These are phyloP conservation scores for Ophiostoma perfectum DNA, from an alignment of 2,329 filamentous ascomycete species.

Conservation along the genomic window DNA sequence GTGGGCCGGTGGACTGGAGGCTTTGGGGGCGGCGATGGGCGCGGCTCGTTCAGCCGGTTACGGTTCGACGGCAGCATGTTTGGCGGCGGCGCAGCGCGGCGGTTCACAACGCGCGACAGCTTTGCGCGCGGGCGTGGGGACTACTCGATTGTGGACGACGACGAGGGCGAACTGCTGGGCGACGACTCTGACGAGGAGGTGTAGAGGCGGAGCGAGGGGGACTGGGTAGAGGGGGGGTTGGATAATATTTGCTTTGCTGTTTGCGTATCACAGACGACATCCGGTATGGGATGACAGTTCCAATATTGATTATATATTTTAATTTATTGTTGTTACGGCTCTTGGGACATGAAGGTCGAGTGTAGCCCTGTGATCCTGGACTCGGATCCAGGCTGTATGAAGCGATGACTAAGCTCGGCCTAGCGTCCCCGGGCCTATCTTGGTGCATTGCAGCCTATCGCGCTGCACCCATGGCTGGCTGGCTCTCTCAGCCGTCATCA, in stretches of 20 bases:
- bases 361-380: too few species aligned
- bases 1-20: slow-evolving; percentile 40
- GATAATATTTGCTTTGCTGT: slow-evolving; percentile 5
- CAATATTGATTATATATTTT: too few species aligned
- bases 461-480: too few species aligned
- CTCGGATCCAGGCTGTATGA: too few species aligned
- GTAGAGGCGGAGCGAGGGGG: slow-evolving; percentile 30
- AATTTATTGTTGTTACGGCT: too few species aligned
- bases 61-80: slow-evolving; percentile 29
- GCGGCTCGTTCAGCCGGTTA: slow-evolving; percentile 46
- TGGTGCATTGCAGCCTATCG: too few species aligned
- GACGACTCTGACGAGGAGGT: slow-evolving; percentile 92
- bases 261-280: background rate
- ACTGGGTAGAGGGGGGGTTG: background rate
- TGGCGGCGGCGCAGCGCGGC: slow-evolving; percentile 49
- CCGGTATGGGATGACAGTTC: too few species aligned
- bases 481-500: background rate
- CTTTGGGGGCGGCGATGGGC: slow-evolving; percentile 37
- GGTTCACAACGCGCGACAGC: slow-evolving; percentile 81
- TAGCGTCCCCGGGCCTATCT: too few species aligned
- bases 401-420: too few species aligned
- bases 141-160: slow-evolving; percentile 82
- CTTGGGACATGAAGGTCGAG: too few species aligned
- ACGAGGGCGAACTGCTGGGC: slow-evolving; percentile 89
- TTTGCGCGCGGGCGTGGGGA: slow-evolving; percentile 85